Base-by-base conservation (phyloP, 2,329 filamentous ascomycete species). In the Rhynchosporium graminicola region DNA sequence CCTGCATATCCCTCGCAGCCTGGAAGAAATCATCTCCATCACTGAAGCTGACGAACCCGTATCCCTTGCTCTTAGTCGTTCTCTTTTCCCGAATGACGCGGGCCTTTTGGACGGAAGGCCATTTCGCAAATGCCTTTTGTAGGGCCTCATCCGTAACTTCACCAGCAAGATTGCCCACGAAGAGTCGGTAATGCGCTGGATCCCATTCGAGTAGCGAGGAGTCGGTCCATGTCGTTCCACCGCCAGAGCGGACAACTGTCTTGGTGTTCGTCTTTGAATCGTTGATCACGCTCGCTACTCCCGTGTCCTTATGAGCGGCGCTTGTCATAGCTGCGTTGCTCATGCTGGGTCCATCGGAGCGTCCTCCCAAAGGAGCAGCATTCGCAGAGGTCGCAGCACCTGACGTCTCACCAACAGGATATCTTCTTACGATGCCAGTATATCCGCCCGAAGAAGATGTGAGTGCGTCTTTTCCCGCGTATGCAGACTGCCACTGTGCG, bases 61-160 rank as follows among this genome's bases (percentile, higher is more conserved):
- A 99, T 0, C 94, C 95, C 75, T 95, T 96, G 73, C 91, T 96
- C 79, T 99, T 99, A 61, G 90, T 95, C 0, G 94, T 97, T 63
- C 92, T 87, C 81, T 97, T 98, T 79, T 99, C 95, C 57, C 95
- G 87, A 64, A 98, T 88, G 38, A 99, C 95, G 57, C 93, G 89
- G 20, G 94, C 92, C 76, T 97, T 98, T 69, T 94, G 89, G 29
- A 98, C 87, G 1, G 92, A 96, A 20, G 86, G 82, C 82, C 96
- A 99, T 63, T 89, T 87, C 26, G 91, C 83, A 72, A 99, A 99
- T 1, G 95, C 95, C 78, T 99, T 99, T 71, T 95, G 83, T 10
- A 99, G 83, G 1, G 91, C 95, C 61, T 99, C 95, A 76, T 99
- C 95, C 0, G 95, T 99, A 36, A 96, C 95, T 80, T 99, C 95